phyloP scores from a whole-genome alignment of 2,329 filamentous ascomycete species.

The Penicillium sp. region DNA sequence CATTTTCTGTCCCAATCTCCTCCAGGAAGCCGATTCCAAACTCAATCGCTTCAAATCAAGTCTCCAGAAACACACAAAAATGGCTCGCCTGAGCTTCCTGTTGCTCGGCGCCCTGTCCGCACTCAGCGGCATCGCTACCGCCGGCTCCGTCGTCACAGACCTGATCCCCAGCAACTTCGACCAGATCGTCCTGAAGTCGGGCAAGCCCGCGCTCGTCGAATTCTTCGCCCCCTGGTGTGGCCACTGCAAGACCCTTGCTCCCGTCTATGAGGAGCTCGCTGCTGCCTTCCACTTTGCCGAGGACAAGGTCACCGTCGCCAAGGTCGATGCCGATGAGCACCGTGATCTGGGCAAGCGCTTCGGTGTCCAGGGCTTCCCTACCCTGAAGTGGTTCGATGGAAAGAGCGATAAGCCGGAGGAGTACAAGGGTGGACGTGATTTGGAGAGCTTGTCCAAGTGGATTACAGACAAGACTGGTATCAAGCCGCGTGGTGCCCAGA shows the following conservation, averaged over 20 bases:
- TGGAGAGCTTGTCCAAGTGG: constrained; percentile 81
- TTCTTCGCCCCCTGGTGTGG: constrained; percentile 99
- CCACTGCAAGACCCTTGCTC: constrained; percentile 97
- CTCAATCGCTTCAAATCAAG: constrained; percentile 1
- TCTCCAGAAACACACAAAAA: constrained; percentile 27
- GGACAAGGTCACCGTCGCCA: constrained; percentile 82
- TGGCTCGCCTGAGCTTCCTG: constrained; percentile 50
- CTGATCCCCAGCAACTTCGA: constrained; percentile 92
- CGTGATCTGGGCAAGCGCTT: constrained; percentile 81
- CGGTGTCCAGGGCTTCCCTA: constrained; percentile 92
- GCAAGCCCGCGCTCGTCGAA: constrained; percentile 93
- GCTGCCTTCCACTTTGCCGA: constrained; percentile 70
- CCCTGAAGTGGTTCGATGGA: constrained; percentile 96
- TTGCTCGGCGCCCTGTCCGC: constrained; percentile 50
- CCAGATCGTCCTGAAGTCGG: constrained; percentile 80
- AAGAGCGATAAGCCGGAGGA: constrained; percentile 83
- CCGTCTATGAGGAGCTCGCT: constrained; percentile 90
- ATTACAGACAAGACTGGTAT: constrained; percentile 84
- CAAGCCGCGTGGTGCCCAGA: constrained; percentile 66
- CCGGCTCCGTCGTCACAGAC: constrained; percentile 82
- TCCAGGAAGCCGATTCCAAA: constrained; percentile 1
- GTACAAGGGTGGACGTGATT: constrained; percentile 82
- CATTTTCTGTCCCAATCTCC: background rate
- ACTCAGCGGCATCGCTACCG: constrained; percentile 58
- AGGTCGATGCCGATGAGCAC: constrained; percentile 93